Evolutionary conservation across 108 stramenopile species (phyloP).

Genomic region (Pseudonitzschia multiseries): DNA sequence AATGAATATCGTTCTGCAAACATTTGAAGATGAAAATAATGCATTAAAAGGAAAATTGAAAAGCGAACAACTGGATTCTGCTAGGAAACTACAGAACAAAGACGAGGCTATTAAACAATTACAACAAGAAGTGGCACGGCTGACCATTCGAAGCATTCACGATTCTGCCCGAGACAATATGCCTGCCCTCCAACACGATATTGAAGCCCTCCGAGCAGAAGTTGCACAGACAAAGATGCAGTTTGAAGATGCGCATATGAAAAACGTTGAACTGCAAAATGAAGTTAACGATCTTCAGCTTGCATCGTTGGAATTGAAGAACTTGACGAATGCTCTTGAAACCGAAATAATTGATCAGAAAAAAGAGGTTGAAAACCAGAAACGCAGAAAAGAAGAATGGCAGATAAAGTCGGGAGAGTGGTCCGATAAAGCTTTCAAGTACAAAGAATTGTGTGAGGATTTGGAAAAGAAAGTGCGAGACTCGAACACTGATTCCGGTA

Average conservation of each 20-base stretch:
- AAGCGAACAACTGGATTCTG: conserved; percentile 35
- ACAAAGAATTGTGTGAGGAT: conserved; percentile 38
- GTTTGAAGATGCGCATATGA: conserved; percentile 20
- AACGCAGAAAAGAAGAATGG: conserved; percentile 31
- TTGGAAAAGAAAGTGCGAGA: conserved; percentile 34
- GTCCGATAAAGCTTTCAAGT: conserved; percentile 28
- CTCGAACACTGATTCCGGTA: background rate
- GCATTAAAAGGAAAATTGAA: conserved; percentile 33
- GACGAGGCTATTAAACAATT: conserved; percentile 26
- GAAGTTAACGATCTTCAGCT: conserved; percentile 22
- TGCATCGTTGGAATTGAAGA: conserved; percentile 15
- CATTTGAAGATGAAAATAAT: conserved; percentile 23
- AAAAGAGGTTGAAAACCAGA: conserved; percentile 23
- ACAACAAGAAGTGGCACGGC: conserved; percentile 10
- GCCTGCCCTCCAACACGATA: conserved; percentile 23
- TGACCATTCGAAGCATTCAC: conserved; percentile 8
- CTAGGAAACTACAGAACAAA: conserved; percentile 22
- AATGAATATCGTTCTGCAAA: conserved; percentile 16
- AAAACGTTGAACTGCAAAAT: conserved; percentile 17
- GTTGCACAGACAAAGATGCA: conserved; percentile 1
- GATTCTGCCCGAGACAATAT: conserved; percentile 18
- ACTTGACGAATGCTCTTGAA: conserved; percentile 4
- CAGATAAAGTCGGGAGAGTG: conserved; percentile 40
- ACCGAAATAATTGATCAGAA: background rate
- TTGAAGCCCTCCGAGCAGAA: conserved; percentile 15